A percentile compares a stretch with the other conserved stretches of the same genome.
Conservation (phyloP, 108 stramenopile genomes). For the Nannochloropsis gaditana region DNA sequence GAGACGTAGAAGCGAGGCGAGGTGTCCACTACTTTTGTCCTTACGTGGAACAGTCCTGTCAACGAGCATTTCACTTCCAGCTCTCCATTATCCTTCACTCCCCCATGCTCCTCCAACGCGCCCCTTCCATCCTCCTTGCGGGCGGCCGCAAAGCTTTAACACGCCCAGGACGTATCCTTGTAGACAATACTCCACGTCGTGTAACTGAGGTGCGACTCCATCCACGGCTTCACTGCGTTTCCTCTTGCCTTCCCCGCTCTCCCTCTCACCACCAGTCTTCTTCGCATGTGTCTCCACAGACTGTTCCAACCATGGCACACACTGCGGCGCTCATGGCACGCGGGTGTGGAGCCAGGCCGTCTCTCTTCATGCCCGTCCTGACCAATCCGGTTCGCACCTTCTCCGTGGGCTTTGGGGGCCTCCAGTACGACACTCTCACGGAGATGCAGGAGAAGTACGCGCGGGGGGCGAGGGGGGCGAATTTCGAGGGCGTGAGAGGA, state of each 20-base stretch:
- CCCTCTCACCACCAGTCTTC: not conserved
- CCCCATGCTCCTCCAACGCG: not conserved
- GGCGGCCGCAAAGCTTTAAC: not conserved
- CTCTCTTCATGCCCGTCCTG: too few relatives aligned
- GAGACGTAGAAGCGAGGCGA: too few relatives aligned
- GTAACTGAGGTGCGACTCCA: too few relatives aligned
- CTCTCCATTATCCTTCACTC: too few relatives aligned
- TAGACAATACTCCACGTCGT: not conserved
- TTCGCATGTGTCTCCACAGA: slow-evolving; percentile 2
- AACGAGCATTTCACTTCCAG: too few relatives aligned
- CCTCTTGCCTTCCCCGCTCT: not conserved
- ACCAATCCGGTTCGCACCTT: too few relatives aligned
- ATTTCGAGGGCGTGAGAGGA: not conserved
- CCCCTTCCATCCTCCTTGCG: not conserved
- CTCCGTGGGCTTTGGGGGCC: not conserved
- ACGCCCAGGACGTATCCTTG: not conserved
- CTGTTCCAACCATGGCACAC: too few relatives aligned
- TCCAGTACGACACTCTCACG: not conserved
- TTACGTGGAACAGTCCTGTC: too few relatives aligned
- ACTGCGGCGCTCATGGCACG: too few relatives aligned
- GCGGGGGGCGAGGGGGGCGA: too few relatives aligned
- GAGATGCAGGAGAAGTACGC: slow-evolving; percentile 20
- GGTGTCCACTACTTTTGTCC: too few relatives aligned
- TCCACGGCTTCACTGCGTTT: not conserved
- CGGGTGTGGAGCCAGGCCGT: too few relatives aligned